Percentiles rank a stretch among this genome's conserved stretches.
phyloP scores from a whole-genome alignment of 768 basidiomycete species.

The Cystofilobasidium capitatum region DNA sequence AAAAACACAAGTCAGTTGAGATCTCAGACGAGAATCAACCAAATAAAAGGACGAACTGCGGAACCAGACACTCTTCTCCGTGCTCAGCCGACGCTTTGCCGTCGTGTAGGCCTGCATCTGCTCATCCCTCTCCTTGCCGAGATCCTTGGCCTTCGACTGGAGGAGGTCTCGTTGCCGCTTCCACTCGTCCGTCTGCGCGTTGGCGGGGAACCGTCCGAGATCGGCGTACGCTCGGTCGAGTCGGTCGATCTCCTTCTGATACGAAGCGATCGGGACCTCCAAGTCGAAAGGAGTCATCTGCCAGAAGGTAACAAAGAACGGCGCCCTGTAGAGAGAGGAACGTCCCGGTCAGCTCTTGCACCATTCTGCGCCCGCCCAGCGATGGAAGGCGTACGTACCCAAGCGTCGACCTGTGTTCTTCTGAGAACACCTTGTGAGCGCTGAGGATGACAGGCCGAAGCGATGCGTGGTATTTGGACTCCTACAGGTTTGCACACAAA shows the following conservation, averaged over 20 bases:
- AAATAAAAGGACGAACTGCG: slow-evolving; percentile 14
- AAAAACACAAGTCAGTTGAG: not conserved
- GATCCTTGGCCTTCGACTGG: not conserved
- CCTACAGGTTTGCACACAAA: not conserved
- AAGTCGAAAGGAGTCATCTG: slow-evolving; percentile 87
- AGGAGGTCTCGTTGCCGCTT: slow-evolving; percentile 9
- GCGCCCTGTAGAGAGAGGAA: slow-evolving; percentile 49
- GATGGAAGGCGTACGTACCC: slow-evolving; percentile 48
- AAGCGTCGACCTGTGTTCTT: slow-evolving; percentile 54
- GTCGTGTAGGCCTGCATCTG: slow-evolving; percentile 22
- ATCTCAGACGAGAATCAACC: not conserved
- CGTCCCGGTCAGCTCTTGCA: not conserved
- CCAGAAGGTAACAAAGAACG: slow-evolving; percentile 95
- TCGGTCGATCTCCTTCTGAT: slow-evolving; percentile 62
- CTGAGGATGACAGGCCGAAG: slow-evolving; percentile 65
- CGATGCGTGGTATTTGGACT: slow-evolving; percentile 61
- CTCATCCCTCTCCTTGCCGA: slow-evolving; percentile 11
- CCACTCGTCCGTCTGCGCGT: slow-evolving; percentile 22
- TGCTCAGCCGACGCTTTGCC: slow-evolving; percentile 9
- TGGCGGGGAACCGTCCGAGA: slow-evolving; percentile 20
- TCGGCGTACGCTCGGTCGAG: slow-evolving; percentile 34
- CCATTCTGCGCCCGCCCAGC: not conserved
- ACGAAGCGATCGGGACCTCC: slow-evolving; percentile 61
- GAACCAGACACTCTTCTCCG: slow-evolving; percentile 24
- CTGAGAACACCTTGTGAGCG: slow-evolving; percentile 60